phyloP scores from a whole-genome alignment of 257 asterid genomes.

The Linaria vulgaris region DNA sequence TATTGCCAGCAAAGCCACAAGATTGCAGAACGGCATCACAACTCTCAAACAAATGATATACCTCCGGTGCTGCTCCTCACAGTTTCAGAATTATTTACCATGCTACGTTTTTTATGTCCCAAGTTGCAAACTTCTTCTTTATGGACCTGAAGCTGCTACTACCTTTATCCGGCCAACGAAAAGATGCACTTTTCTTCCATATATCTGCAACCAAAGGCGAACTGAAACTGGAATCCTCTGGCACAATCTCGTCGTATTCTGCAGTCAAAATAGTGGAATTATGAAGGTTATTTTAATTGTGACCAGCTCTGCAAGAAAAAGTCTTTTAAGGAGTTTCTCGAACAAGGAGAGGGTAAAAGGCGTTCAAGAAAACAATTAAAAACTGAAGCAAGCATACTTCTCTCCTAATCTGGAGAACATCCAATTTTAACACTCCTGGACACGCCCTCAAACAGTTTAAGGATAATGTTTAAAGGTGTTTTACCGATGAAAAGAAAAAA shows the following conservation, averaged over 20 bases:
- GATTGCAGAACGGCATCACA: too few relatives aligned
- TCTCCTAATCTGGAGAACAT: too few relatives aligned
- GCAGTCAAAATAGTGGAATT: conserved; percentile 26
- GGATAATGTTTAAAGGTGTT: too few relatives aligned
- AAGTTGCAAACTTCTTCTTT: conserved; percentile 62
- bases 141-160: conserved; percentile 80
- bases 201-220: conserved; percentile 77
- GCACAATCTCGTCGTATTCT: conserved; percentile 68
- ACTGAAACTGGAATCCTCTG: conserved; percentile 43
- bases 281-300: neutral
- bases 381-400: neutral
- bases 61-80: too few relatives aligned
- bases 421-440: too few relatives aligned
- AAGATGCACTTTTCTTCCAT: conserved; percentile 54
- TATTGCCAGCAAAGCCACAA: neutral
- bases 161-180: conserved; percentile 78
- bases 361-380: neutral
- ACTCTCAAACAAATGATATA: too few relatives aligned
- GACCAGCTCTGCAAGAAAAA: neutral
- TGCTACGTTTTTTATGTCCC: conserved; percentile 44
- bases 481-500: too few relatives aligned
- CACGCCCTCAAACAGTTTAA: too few relatives aligned
- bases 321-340: neutral
- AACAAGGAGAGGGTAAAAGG: neutral
- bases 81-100: conserved; percentile 14